These are phyloP conservation scores for Pistacia vera DNA, from an alignment of 345 rosid genomes.

Conservation along the genomic window DNA sequence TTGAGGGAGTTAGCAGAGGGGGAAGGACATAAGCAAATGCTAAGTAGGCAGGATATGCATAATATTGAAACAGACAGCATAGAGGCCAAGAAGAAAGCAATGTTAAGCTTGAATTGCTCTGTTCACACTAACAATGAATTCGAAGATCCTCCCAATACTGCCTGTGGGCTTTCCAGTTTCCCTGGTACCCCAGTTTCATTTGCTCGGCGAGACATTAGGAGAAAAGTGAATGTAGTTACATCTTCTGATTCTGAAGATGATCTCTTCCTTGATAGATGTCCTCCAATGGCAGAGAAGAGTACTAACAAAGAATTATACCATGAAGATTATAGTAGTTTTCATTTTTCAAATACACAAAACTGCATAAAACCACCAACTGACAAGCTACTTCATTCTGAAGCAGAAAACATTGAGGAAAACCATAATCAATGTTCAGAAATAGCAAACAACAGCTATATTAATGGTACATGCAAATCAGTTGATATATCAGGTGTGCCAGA, in stretches of 20 bases:
- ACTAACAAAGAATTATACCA: slow-evolving; percentile 28
- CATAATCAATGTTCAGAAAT: slow-evolving; percentile 36
- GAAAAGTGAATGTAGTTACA: slow-evolving; percentile 51
- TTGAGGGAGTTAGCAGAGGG: slow-evolving; percentile 38
- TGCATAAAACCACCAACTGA: slow-evolving; percentile 30
- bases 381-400: slow-evolving; percentile 31
- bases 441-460: slow-evolving; percentile 29
- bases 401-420: slow-evolving; percentile 34
- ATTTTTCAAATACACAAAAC: slow-evolving; percentile 34
- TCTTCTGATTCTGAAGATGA: slow-evolving; percentile 94
- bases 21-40: slow-evolving; percentile 44
- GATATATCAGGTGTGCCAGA: slow-evolving; percentile 83
- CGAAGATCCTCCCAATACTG: slow-evolving; percentile 32
- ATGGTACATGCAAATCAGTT: slow-evolving; percentile 40
- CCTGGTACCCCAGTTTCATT: slow-evolving; percentile 47
- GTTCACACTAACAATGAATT: slow-evolving; percentile 44
- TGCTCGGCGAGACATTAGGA: slow-evolving; percentile 39
- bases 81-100: slow-evolving; percentile 78
- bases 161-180: slow-evolving; percentile 40
- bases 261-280: slow-evolving; percentile 24
- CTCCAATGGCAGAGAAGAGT: slow-evolving; percentile 26
- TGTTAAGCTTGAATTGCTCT: slow-evolving; percentile 63
- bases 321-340: slow-evolving; percentile 31
- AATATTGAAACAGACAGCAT: slow-evolving; percentile 37
- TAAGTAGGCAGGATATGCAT: slow-evolving; percentile 33